Evolutionary conservation across 2,329 filamentous ascomycete genomes (phyloP), one percentile per base, ranked within the genome.

Genomic region (Cercospora sojina): DNA sequence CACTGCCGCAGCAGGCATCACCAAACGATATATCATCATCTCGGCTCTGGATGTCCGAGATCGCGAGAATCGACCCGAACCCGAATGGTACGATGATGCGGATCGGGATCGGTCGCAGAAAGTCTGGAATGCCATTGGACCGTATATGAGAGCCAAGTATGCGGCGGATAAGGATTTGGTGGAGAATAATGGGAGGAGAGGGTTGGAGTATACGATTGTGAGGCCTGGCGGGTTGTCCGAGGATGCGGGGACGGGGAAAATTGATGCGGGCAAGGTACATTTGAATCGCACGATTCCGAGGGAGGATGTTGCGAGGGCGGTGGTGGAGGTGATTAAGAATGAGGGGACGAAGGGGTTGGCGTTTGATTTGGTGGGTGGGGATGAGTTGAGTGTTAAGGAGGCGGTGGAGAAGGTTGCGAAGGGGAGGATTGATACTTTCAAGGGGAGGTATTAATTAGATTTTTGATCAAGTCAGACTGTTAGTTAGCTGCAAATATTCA

Each of bases 11-110:
- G 82, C 83, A 0, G 83, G 86, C 0, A 80, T 90, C 67, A 86
- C 79, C 3, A 70, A 73, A 27, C 85, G 86, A 67, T 90, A 90
- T 78, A 81, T 91, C 58, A 83, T 90, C 71, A 80, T 91, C 61
- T 90, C 87, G 0, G 88, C 89, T 70, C 76, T 86, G 10, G 82
- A 82, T 65, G 85, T 85, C 18, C 84, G 89, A 25, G 81, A 82
- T 72, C 75, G 77, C 1, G 75, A 76, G 64, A 76, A 70, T 8
- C 74, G 72, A 72, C 76, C 78, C 2, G 74, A 75, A 35, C 82
- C 80, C 29, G 76, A 75, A 18, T 84, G 80, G 82, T 83, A 83
- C 68, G 74, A 77, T 25, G 78, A 81, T 3, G 74, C 70, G 25
- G 80, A 82, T 62, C 67, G 71, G 25, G 73, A 76, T 38, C 64